Conservation (phyloP, 2,329 filamentous ascomycete genomes). For the Cercospora sesami region DNA sequence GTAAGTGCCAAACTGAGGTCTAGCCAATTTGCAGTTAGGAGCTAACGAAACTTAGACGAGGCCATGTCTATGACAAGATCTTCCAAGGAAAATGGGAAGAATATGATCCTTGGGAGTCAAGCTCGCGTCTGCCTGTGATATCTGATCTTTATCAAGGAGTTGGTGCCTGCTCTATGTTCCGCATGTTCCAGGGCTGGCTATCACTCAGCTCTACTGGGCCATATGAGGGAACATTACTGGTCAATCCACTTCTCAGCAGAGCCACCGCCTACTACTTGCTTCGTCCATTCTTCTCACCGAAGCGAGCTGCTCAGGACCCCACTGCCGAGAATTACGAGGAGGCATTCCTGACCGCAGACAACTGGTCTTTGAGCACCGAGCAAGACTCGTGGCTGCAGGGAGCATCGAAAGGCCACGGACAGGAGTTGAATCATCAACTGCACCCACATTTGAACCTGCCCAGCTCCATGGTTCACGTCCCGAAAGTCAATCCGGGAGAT, state of each 20-base stretch:
- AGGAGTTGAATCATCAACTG: slow-evolving; percentile 64
- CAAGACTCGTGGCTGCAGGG: slow-evolving; percentile 67
- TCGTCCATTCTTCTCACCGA: slow-evolving; percentile 74
- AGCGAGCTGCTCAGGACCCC: slow-evolving; percentile 42
- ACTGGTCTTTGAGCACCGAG: slow-evolving; percentile 60
- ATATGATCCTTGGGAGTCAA: slow-evolving; percentile 80
- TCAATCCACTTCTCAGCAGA: slow-evolving; percentile 74
- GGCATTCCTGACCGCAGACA: slow-evolving; percentile 53
- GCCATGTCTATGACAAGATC: slow-evolving; percentile 70
- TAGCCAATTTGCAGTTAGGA: background rate
- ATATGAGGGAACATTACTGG: slow-evolving; percentile 74
- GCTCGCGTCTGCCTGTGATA: slow-evolving; percentile 64
- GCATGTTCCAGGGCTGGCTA: slow-evolving; percentile 90
- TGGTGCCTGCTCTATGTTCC: slow-evolving; percentile 79
- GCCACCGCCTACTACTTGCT: slow-evolving; percentile 79
- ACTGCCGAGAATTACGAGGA: slow-evolving; percentile 42
- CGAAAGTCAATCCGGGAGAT: slow-evolving; percentile 68
- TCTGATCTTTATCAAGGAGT: slow-evolving; percentile 78
- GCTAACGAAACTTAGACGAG: slow-evolving; percentile 35
- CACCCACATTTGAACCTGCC: slow-evolving; percentile 71
- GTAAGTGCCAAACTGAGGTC: background rate
- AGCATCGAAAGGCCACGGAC: slow-evolving; percentile 65
- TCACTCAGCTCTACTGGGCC: slow-evolving; percentile 72
- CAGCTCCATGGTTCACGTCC: slow-evolving; percentile 70
- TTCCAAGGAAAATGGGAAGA: slow-evolving; percentile 75